These are phyloP conservation scores for Cyamopsis tetragonoloba DNA, from an alignment of 306 rosid species.

Conservation along the genomic window DNA sequence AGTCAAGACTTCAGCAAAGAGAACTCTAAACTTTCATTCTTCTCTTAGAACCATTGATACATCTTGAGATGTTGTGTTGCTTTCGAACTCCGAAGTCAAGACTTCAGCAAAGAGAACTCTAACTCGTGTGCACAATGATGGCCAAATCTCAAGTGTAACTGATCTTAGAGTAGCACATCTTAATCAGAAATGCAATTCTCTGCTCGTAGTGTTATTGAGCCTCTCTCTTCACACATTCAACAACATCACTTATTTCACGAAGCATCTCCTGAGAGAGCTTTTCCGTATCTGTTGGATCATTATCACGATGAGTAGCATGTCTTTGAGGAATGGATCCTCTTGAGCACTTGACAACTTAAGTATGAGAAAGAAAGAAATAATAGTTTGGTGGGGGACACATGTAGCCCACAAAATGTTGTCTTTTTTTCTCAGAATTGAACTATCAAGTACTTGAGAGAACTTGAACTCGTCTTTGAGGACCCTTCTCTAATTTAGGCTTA, in stretches of 20 bases:
- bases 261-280: not conserved
- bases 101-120: not conserved
- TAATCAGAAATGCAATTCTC: too few species aligned
- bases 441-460: too few species aligned
- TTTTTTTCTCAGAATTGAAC: too few species aligned
- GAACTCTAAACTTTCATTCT: not conserved
- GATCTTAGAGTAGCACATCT: not conserved
- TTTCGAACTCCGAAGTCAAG: not conserved
- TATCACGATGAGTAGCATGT: slow-evolving; percentile 68
- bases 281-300: slow-evolving; percentile 57
- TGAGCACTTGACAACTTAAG: too few species aligned
- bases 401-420: too few species aligned
- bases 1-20: not conserved
- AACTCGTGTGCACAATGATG: not conserved
- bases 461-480: slow-evolving; percentile 85
- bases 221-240: too few species aligned
- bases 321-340: too few species aligned
- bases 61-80: not conserved
- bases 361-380: too few species aligned
- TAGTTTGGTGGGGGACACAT: too few species aligned
- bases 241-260: not conserved
- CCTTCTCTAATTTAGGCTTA: slow-evolving; percentile 73
- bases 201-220: too few species aligned
- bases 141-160: not conserved
- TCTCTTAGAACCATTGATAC: not conserved